Conservation (phyloP, 768 basidiomycete species). For the Boletus vinaceobasis region DNA sequence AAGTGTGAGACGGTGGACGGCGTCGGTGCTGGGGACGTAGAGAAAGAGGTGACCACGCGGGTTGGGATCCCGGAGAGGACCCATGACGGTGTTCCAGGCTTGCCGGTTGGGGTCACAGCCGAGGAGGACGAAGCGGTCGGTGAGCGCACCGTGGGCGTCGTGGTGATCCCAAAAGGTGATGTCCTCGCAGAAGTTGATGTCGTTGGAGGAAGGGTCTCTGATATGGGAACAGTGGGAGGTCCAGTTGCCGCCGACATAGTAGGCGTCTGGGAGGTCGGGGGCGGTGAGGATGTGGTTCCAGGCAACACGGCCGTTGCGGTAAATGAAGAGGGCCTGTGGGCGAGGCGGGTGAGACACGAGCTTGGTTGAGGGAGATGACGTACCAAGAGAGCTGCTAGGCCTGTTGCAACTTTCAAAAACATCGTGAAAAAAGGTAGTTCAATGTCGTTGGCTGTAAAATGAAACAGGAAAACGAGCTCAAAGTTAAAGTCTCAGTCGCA, state of each 20-base stretch:
- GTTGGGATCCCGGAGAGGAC: conserved; percentile 56
- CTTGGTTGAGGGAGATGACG: neutral
- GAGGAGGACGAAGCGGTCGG: conserved; percentile 43
- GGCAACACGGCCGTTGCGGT: conserved; percentile 41
- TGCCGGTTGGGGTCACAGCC: conserved; percentile 44
- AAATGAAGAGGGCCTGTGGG: conserved; percentile 41
- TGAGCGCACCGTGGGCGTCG: conserved; percentile 36
- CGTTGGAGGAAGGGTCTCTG: conserved; percentile 28
- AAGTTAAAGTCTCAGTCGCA: neutral
- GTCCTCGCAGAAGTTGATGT: conserved; percentile 59
- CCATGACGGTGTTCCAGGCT: conserved; percentile 77
- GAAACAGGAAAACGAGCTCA: neutral
- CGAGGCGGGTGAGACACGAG: neutral
- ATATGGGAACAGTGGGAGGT: conserved; percentile 43
- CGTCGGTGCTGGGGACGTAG: conserved; percentile 31
- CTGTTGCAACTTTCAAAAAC: conserved; percentile 8
- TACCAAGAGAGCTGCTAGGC: conserved; percentile 12
- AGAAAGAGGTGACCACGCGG: conserved; percentile 64
- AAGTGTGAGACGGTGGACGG: conserved; percentile 42
- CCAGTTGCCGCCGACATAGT: conserved; percentile 51
- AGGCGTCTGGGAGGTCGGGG: conserved; percentile 46
- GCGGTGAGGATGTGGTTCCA: conserved; percentile 41
- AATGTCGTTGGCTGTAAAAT: neutral
- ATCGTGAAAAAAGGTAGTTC: conserved; percentile 1
- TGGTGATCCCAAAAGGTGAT: conserved; percentile 61